Evolutionary conservation across 805 yeast genomes (phyloP).

Genomic region (Saturnispora bothae): DNA sequence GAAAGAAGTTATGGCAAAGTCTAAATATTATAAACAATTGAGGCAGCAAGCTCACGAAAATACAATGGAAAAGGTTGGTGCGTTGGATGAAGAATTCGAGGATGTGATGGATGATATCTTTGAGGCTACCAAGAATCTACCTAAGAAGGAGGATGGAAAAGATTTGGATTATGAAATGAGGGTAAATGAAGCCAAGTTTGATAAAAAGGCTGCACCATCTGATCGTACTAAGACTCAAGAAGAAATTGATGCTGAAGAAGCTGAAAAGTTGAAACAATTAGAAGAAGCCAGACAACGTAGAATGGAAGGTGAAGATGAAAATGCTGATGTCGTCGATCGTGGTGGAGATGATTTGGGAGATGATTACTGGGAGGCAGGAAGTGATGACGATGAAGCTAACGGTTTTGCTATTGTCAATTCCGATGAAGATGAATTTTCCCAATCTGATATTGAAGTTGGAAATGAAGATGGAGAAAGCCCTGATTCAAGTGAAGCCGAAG

Average conservation of each 20-base stretch:
- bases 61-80: slow-evolving; percentile 49
- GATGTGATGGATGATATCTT: slow-evolving; percentile 43
- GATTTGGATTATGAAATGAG: slow-evolving; percentile 49
- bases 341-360: slow-evolving; percentile 64
- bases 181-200: slow-evolving; percentile 56
- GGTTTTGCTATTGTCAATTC: slow-evolving; percentile 33
- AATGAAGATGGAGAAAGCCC: too few relatives aligned
- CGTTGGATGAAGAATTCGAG: slow-evolving; percentile 64
- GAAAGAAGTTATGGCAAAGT: slow-evolving; percentile 77
- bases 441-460: slow-evolving; percentile 29
- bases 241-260: slow-evolving; percentile 51
- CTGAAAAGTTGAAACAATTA: slow-evolving; percentile 47
- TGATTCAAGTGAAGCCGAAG: slow-evolving; percentile 24
- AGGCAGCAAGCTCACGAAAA: slow-evolving; percentile 57
- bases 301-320: slow-evolving; percentile 62
- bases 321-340: slow-evolving; percentile 24
- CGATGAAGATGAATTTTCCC: slow-evolving; percentile 28
- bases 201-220: slow-evolving; percentile 70
- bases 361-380: slow-evolving; percentile 56
- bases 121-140: slow-evolving; percentile 18
- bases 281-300: slow-evolving; percentile 62
- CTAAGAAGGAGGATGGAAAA: slow-evolving; percentile 30
- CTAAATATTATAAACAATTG: slow-evolving; percentile 66
- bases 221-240: slow-evolving; percentile 74
- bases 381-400: slow-evolving; percentile 35